Evolutionary conservation across 1,139 yeast genomes (phyloP), one percentile per base, ranked within the genome.

Genomic region (Torulaspora pretoriensis): DNA sequence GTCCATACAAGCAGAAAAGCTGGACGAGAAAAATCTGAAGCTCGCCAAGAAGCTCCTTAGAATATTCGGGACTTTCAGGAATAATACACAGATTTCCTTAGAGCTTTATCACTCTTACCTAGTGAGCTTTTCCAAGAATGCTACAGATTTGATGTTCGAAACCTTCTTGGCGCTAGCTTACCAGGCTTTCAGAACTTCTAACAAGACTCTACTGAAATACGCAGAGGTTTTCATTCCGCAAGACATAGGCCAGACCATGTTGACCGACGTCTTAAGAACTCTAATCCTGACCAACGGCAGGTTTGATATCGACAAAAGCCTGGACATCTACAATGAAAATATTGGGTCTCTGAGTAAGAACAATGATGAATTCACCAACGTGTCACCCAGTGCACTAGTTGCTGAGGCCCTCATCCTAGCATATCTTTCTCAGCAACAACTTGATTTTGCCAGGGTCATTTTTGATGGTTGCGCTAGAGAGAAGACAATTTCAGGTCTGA

Each of bases 401-500:
- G 74, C 82, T 0, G 81, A 81, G 52, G 66, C 83, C 1, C 64
- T 82, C 41, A 64, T 81, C 16, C 55, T 78, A 17, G 72, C 78
- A 1, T 70, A 68, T 43, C 63, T 83, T 29, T 66, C 72, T 16
- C 71, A 72, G 29, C 68, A 71, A 30, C 88, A 83, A 55, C 61
- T 86, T 31, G 81, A 78, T 45, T 75, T 83, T 60, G 87, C 88
- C 0, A 70, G 73, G 34, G 72, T 81, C 35, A 65, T 83, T n/a
- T 72, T 74, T 50, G 80, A 78, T 34, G 81, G 80, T 52, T 78
- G 83, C 1, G 58, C 70, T 3, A 72, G 68, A 34, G 73, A 73
- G 46, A 65, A 56, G 8, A 54, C 77, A 1, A 47, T 81, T 1
- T 58, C 59, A 12, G 73, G 72, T 23, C 75, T 72, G 22, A 57